phyloP scores from a whole-genome alignment of 1,139 yeast species.

The Suhomyces bolitotheri region DNA sequence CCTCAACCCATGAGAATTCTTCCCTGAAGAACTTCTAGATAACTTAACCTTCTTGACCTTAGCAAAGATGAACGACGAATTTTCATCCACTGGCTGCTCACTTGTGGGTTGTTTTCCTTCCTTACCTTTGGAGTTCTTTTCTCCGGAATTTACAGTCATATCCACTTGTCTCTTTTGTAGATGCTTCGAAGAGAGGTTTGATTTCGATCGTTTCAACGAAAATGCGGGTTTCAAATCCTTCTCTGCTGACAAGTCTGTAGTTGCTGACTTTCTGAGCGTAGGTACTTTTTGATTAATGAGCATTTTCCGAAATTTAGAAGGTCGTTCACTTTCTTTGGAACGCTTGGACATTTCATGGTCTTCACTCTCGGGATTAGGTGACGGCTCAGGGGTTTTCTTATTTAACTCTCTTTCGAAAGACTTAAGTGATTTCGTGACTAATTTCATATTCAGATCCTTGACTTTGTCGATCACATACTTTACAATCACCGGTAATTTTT shows the following conservation, averaged over 20 bases:
- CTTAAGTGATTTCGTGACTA: constrained; percentile 17
- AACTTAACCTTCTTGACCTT: constrained; percentile 26
- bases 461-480: constrained; percentile 50
- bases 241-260: constrained; percentile 15
- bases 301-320: constrained; percentile 23
- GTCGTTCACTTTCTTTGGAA: constrained; percentile 1
- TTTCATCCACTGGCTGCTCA: constrained; percentile 1
- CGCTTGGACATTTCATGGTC: background rate
- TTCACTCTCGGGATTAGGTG: background rate
- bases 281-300: constrained; percentile 22
- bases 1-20: background rate
- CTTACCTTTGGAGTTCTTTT: constrained; percentile 5
- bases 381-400: constrained; percentile 2
- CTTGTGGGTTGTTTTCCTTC: background rate
- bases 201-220: constrained; percentile 42
- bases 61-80: constrained; percentile 28
- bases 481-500: constrained; percentile 48
- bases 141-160: constrained; percentile 24
- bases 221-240: constrained; percentile 33
- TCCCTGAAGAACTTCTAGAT: background rate
- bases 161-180: constrained; percentile 52
- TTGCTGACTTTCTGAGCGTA: constrained; percentile 17
- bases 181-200: constrained; percentile 43
- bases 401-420: constrained; percentile 15
- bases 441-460: constrained; percentile 48